Conservation (phyloP, 257 asterid genomes). For the Parsonsia alboflavescens region DNA sequence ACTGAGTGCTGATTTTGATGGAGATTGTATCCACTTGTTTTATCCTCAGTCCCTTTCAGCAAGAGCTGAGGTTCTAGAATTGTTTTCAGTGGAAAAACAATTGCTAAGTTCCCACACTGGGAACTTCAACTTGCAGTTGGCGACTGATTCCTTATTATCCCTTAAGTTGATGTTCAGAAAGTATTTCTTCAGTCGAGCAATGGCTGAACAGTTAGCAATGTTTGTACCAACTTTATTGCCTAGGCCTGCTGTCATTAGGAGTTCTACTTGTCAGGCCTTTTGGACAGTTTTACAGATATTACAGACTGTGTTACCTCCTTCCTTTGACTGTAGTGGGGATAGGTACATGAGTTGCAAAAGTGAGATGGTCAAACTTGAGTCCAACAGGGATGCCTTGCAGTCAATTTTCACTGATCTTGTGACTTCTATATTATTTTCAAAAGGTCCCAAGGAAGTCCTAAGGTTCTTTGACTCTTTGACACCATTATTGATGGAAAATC, state of each 20-base stretch:
- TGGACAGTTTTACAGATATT: slow-evolving; percentile 85
- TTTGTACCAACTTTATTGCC: slow-evolving; percentile 48
- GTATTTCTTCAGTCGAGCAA: slow-evolving; percentile 39
- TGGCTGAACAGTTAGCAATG: slow-evolving; percentile 84
- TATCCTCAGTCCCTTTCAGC: slow-evolving; percentile 96
- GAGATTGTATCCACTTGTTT: slow-evolving; percentile 86
- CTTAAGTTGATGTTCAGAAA: slow-evolving; percentile 56
- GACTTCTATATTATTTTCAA: slow-evolving; percentile 69
- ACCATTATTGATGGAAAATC: slow-evolving; percentile 79
- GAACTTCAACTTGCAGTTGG: slow-evolving; percentile 83
- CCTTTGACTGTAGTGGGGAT: slow-evolving; percentile 72
- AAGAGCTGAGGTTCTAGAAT: slow-evolving; percentile 90
- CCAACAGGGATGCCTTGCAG: slow-evolving; percentile 49
- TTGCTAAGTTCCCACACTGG: slow-evolving; percentile 97
- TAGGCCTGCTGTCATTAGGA: slow-evolving; percentile 53
- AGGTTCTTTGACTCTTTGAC: slow-evolving; percentile 68
- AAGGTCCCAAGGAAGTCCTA: slow-evolving; percentile 82
- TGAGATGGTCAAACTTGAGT: slow-evolving; percentile 52
- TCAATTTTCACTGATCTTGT: slow-evolving; percentile 60
- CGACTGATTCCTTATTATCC: slow-evolving; percentile 72
- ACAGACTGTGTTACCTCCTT: slow-evolving; percentile 62
- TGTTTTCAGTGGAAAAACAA: slow-evolving; percentile 91
- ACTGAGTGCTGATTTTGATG: slow-evolving; percentile 94
- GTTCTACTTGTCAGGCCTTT: slow-evolving; percentile 45
- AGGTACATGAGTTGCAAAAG: slow-evolving; percentile 45